phyloP scores from a whole-genome alignment of 164 flowering plant genomes.

The Magnolia officinalis region DNA sequence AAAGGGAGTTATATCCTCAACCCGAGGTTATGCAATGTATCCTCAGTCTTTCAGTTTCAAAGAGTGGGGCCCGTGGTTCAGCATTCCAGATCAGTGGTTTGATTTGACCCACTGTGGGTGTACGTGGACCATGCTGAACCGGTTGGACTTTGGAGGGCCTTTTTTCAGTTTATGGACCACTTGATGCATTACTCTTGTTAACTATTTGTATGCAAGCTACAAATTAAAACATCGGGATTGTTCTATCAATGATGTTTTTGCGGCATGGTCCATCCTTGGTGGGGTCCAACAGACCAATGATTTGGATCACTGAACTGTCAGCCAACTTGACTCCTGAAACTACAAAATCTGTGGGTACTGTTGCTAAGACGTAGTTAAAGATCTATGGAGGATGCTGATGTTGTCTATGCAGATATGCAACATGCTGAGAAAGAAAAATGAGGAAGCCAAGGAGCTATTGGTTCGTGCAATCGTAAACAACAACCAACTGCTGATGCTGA shows the following conservation, averaged over 20 bases:
- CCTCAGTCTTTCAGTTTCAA: no score
- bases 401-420: slow-evolving; percentile 61
- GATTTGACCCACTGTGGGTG: no score
- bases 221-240: background rate
- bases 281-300: background rate
- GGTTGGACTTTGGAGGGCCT: no score
- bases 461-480: slow-evolving; percentile 83
- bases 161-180: no score
- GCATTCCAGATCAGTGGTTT: no score
- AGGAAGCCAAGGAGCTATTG: slow-evolving; percentile 82
- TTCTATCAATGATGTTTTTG: background rate
- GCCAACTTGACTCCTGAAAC: background rate
- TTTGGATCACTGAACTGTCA: background rate
- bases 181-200: no score
- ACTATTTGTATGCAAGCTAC: background rate
- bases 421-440: slow-evolving; percentile 85
- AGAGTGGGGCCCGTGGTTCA: no score
- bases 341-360: background rate
- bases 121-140: no score
- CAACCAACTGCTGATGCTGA: slow-evolving; percentile 79
- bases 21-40: no score
- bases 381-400: slow-evolving; percentile 1
- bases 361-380: background rate
- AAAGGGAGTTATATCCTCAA: no score
- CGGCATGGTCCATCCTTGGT: background rate